Evolutionary conservation across 1,139 yeast genomes (phyloP), one percentile per base, ranked within the genome.

Genomic region (Citeromyces siamensis): DNA sequence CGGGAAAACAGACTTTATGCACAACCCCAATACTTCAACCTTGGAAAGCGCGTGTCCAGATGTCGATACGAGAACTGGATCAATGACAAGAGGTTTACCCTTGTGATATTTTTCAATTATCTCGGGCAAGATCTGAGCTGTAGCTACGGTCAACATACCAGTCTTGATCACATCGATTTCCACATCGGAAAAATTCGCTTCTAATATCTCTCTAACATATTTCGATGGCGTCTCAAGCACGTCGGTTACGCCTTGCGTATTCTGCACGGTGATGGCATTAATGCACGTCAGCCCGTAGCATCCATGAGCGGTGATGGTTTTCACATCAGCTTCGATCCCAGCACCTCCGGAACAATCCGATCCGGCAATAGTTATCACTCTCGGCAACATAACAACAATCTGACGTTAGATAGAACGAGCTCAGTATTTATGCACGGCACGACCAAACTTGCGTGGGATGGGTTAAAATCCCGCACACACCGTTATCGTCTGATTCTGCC

Each of bases 271-370:
- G 42, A 86, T 57, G 2, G 90, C 93, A 2, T 86, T 70, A 28
- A 83, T 75, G 52, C 93, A 81, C 1, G 93, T 82, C 57, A 79
- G 59, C 1, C 86, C 95, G 50, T 78, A 83, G 37, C 85, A 86
- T 14, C 75, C 72, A 47, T 82, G 85, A 2, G 82, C 83, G 4
- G 82, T 66, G 41, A 85, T 69, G 0, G 95, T 78, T 56, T 86
- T 86, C 36, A 85, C 53, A 52, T 86, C 95, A 0, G 95, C 95
- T 51, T 86, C 95, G 40, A 85, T 78, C n/a, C 96, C 95, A 2
- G 96, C 95, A 3, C 95, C 95, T 2, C 95, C 95, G 9, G 94
- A 80, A 36, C 79, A 72, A 52, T 86, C 95, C 1, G 94, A 80
- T 0, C 95, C 95, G 8, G 88, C 86, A 32, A 79, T 64, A 0